These are phyloP conservation scores for Geranium brycei DNA, from an alignment of 345 rosid species.

Conservation along the genomic window DNA sequence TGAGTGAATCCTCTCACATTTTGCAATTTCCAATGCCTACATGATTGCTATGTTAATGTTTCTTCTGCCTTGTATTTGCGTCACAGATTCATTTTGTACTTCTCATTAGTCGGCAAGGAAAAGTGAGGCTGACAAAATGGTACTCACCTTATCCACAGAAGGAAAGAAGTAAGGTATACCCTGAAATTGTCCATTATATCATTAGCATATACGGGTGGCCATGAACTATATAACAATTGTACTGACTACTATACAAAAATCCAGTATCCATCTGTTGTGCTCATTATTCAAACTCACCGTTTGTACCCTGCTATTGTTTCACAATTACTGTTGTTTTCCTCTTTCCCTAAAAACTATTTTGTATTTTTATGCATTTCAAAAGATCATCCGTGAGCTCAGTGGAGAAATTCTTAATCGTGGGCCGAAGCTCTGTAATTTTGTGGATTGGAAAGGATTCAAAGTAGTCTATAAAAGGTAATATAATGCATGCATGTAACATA, in stretches of 20 bases:
- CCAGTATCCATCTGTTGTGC: background rate
- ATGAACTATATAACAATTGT: background rate
- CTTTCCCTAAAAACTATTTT: background rate
- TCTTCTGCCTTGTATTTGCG: background rate
- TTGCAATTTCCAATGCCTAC: too few species aligned
- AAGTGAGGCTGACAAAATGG: conserved; percentile 94
- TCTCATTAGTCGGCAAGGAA: conserved; percentile 94
- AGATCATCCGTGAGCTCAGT: conserved; percentile 88
- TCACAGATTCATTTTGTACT: conserved; percentile 79
- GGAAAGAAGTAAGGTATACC: conserved; percentile 62
- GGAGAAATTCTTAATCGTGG: conserved; percentile 78
- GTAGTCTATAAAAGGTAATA: conserved; percentile 78
- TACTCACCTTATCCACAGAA: conserved; percentile 92
- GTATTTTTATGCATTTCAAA: background rate
- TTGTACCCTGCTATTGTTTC: background rate
- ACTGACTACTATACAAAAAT: background rate
- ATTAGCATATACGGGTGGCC: background rate
- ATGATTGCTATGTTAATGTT: background rate
- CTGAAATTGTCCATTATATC: background rate
- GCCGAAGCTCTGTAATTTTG: conserved; percentile 89
- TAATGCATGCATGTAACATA: background rate
- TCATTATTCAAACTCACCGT: background rate
- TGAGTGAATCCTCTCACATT: too few species aligned
- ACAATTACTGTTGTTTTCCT: background rate
- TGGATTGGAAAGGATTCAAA: conserved; percentile 86